These are phyloP conservation scores for Tephrocybe sp. DNA, from an alignment of 768 basidiomycete genomes.

Conservation along the genomic window DNA sequence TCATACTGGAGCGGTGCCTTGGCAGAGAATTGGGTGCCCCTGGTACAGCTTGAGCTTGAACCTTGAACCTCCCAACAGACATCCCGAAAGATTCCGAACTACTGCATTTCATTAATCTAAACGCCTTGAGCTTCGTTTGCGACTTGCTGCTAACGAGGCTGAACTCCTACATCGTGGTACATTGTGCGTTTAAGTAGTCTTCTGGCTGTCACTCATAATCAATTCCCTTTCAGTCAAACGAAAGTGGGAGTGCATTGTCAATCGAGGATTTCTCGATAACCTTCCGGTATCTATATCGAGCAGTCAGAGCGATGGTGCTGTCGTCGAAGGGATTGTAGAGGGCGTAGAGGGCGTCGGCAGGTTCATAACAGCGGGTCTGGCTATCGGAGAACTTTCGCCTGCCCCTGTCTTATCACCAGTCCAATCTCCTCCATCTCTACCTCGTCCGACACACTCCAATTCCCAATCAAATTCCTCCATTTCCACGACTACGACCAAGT, in stretches of 20 bases:
- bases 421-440: neutral
- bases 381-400: constrained; percentile 25
- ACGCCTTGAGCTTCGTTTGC: constrained; percentile 78
- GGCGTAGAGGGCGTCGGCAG: constrained; percentile 61
- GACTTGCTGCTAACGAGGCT: constrained; percentile 69
- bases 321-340: constrained; percentile 64
- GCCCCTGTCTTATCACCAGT: constrained; percentile 8
- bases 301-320: constrained; percentile 29
- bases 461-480: constrained; percentile 15
- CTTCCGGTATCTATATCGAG: constrained; percentile 17
- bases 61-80: constrained; percentile 43
- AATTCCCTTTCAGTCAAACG: constrained; percentile 55
- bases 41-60: neutral
- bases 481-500: constrained; percentile 21
- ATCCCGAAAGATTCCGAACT: constrained; percentile 82
- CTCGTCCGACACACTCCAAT: constrained; percentile 12
- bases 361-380: constrained; percentile 50
- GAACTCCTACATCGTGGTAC: constrained; percentile 70
- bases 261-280: constrained; percentile 46
- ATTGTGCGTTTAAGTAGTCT: constrained; percentile 33
- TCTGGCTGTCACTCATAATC: constrained; percentile 1
- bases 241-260: constrained; percentile 82
- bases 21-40: constrained; percentile 60
- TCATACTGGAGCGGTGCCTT: constrained; percentile 41
- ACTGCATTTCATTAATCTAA: constrained; percentile 78